A percentile compares a stretch with the other conserved stretches of the same genome.
Conservation (phyloP, 495 filamentous ascomycete species). For the Parmelia sp. region DNA sequence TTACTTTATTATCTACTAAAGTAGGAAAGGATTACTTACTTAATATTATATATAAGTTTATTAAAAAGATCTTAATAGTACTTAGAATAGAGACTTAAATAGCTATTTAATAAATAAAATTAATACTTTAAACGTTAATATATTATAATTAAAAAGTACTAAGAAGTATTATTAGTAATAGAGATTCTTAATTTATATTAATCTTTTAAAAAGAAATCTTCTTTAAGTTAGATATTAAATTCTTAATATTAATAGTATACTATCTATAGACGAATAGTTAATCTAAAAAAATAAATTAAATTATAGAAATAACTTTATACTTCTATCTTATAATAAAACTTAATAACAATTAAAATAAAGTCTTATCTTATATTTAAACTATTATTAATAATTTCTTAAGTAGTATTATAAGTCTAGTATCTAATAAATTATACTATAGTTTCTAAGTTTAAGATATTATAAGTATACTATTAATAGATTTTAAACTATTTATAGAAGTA, state of each 20-base stretch:
- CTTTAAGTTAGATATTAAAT: no score
- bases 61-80: neutral
- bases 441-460: no score
- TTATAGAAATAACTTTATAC: neutral
- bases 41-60: conserved; percentile 3
- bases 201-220: no score
- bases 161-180: conserved; percentile 3
- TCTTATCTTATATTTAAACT: neutral
- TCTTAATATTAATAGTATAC: no score
- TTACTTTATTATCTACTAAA: neutral
- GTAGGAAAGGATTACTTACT: conserved; percentile 5
- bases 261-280: no score
- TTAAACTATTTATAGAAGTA: neutral
- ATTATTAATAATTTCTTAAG: neutral
- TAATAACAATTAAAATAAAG: neutral
- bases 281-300: no score
- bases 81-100: neutral
- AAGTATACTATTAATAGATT: no score
- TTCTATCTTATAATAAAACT: no score
- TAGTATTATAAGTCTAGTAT: neutral
- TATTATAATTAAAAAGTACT: conserved; percentile 3
- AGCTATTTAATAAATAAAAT: no score
- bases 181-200: conserved; percentile 2
- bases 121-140: neutral
- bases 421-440: neutral